Conservation (phyloP, 2,329 filamentous ascomycete species). For the Fusarium phyllophilum region DNA sequence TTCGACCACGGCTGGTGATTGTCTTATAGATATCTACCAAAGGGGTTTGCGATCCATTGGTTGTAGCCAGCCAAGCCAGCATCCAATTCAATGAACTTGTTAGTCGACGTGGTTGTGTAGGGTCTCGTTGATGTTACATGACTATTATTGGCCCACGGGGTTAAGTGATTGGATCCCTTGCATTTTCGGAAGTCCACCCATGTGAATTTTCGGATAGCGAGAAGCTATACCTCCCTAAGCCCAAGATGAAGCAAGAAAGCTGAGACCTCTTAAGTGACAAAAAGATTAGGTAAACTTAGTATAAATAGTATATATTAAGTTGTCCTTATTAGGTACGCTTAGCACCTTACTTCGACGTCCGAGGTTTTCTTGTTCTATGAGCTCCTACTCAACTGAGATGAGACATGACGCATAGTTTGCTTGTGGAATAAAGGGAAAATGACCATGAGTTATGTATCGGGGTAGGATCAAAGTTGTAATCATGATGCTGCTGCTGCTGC, state of each 20-base stretch:
- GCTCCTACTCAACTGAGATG: background rate
- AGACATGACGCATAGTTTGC: background rate
- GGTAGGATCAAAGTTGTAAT: background rate
- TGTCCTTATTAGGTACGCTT: background rate
- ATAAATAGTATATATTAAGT: background rate
- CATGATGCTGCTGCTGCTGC: background rate
- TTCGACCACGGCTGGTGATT: background rate
- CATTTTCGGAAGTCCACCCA: conserved; percentile 14
- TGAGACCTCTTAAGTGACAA: background rate
- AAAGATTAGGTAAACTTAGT: background rate
- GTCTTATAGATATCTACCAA: background rate
- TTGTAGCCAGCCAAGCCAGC: background rate
- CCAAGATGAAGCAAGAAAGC: background rate
- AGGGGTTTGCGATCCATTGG: conserved; percentile 20
- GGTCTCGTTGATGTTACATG: background rate
- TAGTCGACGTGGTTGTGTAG: background rate
- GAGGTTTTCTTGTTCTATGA: background rate
- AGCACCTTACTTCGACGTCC: background rate
- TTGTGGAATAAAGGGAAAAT: background rate
- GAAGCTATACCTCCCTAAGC: background rate
- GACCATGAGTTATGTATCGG: background rate
- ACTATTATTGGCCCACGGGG: conserved; percentile 29
- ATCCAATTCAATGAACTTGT: background rate
- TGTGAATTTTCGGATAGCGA: conserved; percentile 4
- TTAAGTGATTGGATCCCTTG: conserved; percentile 33